Evolutionary conservation across 176 grass and related monocot genomes (phyloP), one percentile per base, ranked within the genome.

Genomic region (Dactylis glomerata): DNA sequence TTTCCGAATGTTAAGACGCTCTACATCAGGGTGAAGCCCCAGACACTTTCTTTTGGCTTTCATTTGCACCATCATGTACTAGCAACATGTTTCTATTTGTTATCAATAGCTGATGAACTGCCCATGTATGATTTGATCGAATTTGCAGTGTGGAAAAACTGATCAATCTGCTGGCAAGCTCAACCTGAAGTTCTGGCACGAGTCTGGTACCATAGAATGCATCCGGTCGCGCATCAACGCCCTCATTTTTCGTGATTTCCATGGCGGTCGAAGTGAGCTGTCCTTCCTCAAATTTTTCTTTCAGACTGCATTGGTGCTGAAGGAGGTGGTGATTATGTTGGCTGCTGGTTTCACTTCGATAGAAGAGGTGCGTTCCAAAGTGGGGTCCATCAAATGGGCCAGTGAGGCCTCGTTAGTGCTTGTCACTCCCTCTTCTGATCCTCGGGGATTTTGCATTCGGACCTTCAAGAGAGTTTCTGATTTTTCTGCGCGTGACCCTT

Each of bases 281-380:
- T 10, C 68, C 3, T 71, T 71, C 68, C 68, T 71, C 68, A 71
- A 71, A 71, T 45, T 71, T 41, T 71, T 71, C 38, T 27, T 71
- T 71, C 38, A 71, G 38, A 71, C 20, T n/a, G 37, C 68, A 27
- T 45, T 71, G 68, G n/a, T 45, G 68, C n/a, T 71, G 40, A 20
- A 71, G 40, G 68, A 71, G 68, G 68, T 24, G n/a, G 68, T 16
- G 68, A 44, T 71, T 44, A 19, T 27, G n/a, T 71, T 71, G 1
- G 38, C n/a, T 11, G 12, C 6, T 45, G 13, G 11, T 42, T 13
- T 40, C n/a, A 70, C 17, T 70, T 27, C n/a, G n/a, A 45, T 27
- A 1, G 38, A 71, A 71, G 68, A 71, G 68, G 23, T 45, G n/a
- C n/a, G 27, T 26, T 71, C 38, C 5, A 45, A 71, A 45, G 12